phyloP scores from a whole-genome alignment of 2,329 filamentous ascomycete species.

The Sarocladium brachiariae region DNA sequence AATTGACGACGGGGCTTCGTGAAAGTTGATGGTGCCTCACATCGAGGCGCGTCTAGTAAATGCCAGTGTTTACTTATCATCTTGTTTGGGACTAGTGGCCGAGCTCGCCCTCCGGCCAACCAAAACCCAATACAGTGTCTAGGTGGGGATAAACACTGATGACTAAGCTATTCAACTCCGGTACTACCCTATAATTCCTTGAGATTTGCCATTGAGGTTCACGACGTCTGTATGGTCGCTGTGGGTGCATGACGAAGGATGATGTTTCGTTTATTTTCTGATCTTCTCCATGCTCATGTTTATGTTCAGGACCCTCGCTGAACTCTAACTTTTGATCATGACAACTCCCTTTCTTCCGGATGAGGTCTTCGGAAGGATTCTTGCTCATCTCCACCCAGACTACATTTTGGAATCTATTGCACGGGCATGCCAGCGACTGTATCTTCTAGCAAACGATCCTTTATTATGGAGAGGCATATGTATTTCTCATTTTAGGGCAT shows the following conservation, averaged over 20 bases:
- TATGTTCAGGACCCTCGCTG: neutral
- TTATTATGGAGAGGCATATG: slow-evolving; percentile 80
- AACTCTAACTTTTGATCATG: slow-evolving; percentile 17
- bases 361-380: slow-evolving; percentile 76
- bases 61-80: slow-evolving; percentile 35
- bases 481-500: slow-evolving; percentile 60
- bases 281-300: neutral
- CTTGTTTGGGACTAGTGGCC: slow-evolving; percentile 27
- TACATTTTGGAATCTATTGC: slow-evolving; percentile 44
- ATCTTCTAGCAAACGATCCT: slow-evolving; percentile 60
- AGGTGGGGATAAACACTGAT: neutral
- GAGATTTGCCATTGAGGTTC: too few species aligned
- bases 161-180: neutral
- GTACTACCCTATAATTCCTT: neutral
- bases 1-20: neutral
- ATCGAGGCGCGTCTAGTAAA: slow-evolving; percentile 1
- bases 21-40: slow-evolving; percentile 2
- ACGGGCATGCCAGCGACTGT: slow-evolving; percentile 55
- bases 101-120: neutral
- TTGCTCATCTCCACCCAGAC: slow-evolving; percentile 54
- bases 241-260: neutral
- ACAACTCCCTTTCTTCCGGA: slow-evolving; percentile 57
- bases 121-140: neutral
- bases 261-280: neutral
- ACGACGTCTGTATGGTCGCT: too few species aligned